These are phyloP conservation scores for Onygenales sp. DNA, from an alignment of 2,329 filamentous ascomycete species.

Conservation along the genomic window DNA sequence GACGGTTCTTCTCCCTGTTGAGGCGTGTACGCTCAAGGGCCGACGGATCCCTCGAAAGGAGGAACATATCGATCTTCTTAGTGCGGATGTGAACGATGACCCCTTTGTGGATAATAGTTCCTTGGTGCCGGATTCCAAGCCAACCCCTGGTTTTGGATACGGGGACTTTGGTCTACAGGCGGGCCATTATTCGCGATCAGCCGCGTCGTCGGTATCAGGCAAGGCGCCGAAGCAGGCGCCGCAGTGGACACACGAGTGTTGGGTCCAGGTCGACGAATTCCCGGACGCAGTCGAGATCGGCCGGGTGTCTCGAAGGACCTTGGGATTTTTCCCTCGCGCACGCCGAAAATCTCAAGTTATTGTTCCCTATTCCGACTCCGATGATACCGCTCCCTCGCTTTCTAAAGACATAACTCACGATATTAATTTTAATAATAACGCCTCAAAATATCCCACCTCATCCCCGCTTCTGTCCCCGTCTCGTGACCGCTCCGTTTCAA, in stretches of 20 bases:
- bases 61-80: conserved; percentile 11
- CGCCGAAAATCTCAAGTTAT: conserved; percentile 65
- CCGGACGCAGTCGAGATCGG: conserved; percentile 71
- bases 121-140: background rate
- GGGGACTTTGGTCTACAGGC: background rate
- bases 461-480: conserved; percentile 18
- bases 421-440: conserved; percentile 28
- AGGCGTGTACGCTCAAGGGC: conserved; percentile 78
- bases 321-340: conserved; percentile 87
- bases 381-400: conserved; percentile 17
- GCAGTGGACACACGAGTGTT: conserved; percentile 79
- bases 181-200: background rate
- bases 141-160: background rate
- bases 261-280: conserved; percentile 70
- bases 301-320: conserved; percentile 65
- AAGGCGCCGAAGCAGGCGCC: conserved; percentile 41
- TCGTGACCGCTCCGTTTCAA: conserved; percentile 19
- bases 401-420: conserved; percentile 51
- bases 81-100: background rate
- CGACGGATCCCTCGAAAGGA: conserved; percentile 37
- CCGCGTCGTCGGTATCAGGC: conserved; percentile 2
- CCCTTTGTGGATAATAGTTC: background rate
- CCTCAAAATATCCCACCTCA: conserved; percentile 20
- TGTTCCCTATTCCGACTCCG: conserved; percentile 51
- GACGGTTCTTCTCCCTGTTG: conserved; percentile 74